Conservation (phyloP, 2,329 filamentous ascomycete species). For the Beauveria varroae region DNA sequence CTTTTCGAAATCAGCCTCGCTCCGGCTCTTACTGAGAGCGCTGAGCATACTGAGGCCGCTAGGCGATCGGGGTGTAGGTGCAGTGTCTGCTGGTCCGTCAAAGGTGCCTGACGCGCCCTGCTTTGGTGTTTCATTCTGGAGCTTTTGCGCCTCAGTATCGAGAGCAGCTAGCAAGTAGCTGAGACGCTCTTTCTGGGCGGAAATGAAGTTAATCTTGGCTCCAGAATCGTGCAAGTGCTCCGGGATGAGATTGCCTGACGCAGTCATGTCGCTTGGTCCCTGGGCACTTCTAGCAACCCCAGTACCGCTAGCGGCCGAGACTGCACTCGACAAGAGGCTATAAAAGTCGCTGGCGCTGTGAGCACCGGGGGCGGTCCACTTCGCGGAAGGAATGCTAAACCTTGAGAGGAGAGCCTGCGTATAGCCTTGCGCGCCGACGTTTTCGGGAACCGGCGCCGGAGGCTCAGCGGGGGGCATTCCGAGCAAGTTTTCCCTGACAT, state of each 20-base stretch:
- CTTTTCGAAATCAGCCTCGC: slow-evolving; percentile 84
- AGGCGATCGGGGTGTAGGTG: slow-evolving; percentile 33
- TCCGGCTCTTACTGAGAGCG: slow-evolving; percentile 70
- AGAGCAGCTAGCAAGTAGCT: slow-evolving; percentile 67
- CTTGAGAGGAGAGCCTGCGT: slow-evolving; percentile 76
- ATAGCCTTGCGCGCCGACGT: slow-evolving; percentile 51
- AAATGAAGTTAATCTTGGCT: slow-evolving; percentile 68
- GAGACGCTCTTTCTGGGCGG: slow-evolving; percentile 71
- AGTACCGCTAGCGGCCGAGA: slow-evolving; percentile 53
- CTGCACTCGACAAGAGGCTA: slow-evolving; percentile 65
- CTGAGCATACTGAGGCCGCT: slow-evolving; percentile 43
- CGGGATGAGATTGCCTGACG: slow-evolving; percentile 60
- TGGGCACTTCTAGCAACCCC: slow-evolving; percentile 22
- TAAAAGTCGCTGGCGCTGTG: slow-evolving; percentile 60
- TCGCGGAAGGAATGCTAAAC: slow-evolving; percentile 72
- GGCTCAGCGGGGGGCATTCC: slow-evolving; percentile 56
- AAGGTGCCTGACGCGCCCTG: slow-evolving; percentile 20
- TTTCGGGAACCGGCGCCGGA: slow-evolving; percentile 29
- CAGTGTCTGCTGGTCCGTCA: slow-evolving; percentile 23
- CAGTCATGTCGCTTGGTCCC: slow-evolving; percentile 16
- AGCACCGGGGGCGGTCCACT: slow-evolving; percentile 41
- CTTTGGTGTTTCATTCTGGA: slow-evolving; percentile 32
- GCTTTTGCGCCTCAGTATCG: slow-evolving; percentile 65
- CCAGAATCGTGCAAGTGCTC: slow-evolving; percentile 54
- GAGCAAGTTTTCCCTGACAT: slow-evolving; percentile 69